Evolutionary conservation across 208 protist genomes (phyloP), one percentile per base, ranked within the genome.

Genomic region (Angomonas deanei): DNA sequence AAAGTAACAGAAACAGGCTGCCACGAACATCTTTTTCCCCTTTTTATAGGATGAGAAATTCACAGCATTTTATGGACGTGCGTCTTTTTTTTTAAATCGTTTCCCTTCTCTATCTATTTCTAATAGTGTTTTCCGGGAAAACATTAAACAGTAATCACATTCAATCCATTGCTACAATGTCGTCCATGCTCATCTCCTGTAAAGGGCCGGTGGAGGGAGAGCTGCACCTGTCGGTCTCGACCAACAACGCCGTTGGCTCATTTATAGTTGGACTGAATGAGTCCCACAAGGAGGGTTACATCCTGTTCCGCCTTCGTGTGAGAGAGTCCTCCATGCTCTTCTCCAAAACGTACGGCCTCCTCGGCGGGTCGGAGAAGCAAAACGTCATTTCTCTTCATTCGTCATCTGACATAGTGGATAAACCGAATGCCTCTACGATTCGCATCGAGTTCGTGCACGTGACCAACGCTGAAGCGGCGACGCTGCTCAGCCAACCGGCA

Each of bases 291-390:
- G 36, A 53, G 11, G 64, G 60, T 23, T 59, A 27, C 34, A 59
- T 86, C 2, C 57, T 86, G n/a, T 86, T 82, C 57, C 79, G 79
- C 21, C 73, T 86, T 15, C 79, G 79, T 19, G 79, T 86, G 26
- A 81, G 80, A 62, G 72, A 79, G 66, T 48, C 72, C 21, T 74
- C 71, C 10, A 81, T 82, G 38, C 33, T 80, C n/a, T 82, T 86
- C 38, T 86, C 79, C 13, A 82, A 80, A 57, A 82, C 66, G n/a
- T 86, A 86, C 42, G 76, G 79, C 28, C 28, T 81, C 30, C 50
- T 86, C 4, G 72, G 61, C 15, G 50, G 50, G 36, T 46, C 60
- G 30, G n/a, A 52, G 38, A 3, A 36, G 61, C 17, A 52, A 49
- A 33, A 28, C 68, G 13, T 65, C 58, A 72, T 81, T 17, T 69